Percentiles rank a stretch among this genome's conserved stretches.
Evolutionary conservation across 176 grass and related monocot genomes (phyloP).

Genomic region (Olyra latifolia): DNA sequence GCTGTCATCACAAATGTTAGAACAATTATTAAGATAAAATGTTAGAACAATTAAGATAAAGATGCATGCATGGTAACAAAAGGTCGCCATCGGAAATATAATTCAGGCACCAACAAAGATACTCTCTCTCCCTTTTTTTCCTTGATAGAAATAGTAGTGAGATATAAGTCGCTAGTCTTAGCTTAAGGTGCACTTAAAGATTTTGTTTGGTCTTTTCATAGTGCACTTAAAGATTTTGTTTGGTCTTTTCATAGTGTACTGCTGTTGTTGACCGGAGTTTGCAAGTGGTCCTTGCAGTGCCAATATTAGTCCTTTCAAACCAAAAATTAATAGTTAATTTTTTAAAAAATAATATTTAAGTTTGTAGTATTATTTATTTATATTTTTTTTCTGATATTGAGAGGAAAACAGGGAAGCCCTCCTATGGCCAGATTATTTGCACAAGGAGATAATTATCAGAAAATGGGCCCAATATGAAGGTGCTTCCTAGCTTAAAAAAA

Average conservation of each 20-base stretch:
- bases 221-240: constrained; percentile 13
- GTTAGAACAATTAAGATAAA: too few relatives aligned
- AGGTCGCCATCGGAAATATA: not conserved
- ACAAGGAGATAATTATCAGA: too few relatives aligned
- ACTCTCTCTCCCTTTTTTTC: not conserved
- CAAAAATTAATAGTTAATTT: too few relatives aligned
- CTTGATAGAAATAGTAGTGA: not conserved
- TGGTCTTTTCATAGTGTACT: not conserved
- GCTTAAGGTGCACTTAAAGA: constrained; percentile 1
- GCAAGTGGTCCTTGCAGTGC: not conserved
- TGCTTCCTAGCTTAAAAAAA: too few relatives aligned
- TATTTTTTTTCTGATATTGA: too few relatives aligned
- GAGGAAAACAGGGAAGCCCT: too few relatives aligned
- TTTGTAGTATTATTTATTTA: too few relatives aligned
- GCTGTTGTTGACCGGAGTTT: not conserved
- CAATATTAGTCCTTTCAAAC: not conserved
- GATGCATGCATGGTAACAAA: not conserved
- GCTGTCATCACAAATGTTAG: not conserved
- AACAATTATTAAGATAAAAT: too few relatives aligned
- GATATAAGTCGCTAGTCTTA: not conserved
- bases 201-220: not conserved
- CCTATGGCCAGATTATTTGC: too few relatives aligned
- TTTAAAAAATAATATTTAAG: too few relatives aligned
- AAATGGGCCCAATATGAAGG: too few relatives aligned
- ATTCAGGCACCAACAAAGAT: not conserved